Evolutionary conservation across 1,139 yeast genomes (phyloP), one percentile per base, ranked within the genome.

Genomic region (Saccharomyces hybrid): DNA sequence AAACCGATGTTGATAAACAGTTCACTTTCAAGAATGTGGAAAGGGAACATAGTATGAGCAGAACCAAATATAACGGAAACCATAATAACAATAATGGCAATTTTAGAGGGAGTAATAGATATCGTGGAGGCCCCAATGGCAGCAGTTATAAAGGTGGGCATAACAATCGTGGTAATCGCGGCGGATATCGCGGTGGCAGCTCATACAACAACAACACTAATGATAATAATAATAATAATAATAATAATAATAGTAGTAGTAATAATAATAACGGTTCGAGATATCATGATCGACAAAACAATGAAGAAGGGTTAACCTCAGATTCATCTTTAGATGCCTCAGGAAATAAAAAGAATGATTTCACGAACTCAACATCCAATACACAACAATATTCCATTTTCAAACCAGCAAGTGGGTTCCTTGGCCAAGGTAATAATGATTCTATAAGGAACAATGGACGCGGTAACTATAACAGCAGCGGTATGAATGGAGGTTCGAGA

Each of bases 381-480:
- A 48, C 49, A 23, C 57, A 58, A 49, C 54, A 52, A 16, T 57
- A 60, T 50, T 63, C 66, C 11, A 48, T 64, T 11, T 65, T 65
- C 50, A 61, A 61, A 48, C 68, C 68, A 41, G 68, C 68, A 13
- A 63, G 65, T 51, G 64, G 67, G 11, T 65, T 65, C 57, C 55
- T 64, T 27, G 41, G 31, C 20, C 47, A 23, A n/a, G 47, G 41
- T 26, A 48, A 50, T 34, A 53, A 50, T 13, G 52, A 44, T 49
- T 52, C 50, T 27, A 52, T 49, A 32, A 34, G 46, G 25, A 34
- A 49, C 42, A 32, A 27, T 23, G 51, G 52, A 25, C 32, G 31
- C 25, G 46, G 53, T 34, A 44, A 52, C 30, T 44, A 51, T 27
- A 56, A 52, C 30, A 52, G 56, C 23, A 53, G 58, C 25, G 56